Percentiles rank a stretch among this genome's conserved stretches.
Evolutionary conservation across 202 grass and related monocot species (phyloP).

Genomic region (Thinopyrum obtusiflorum): DNA sequence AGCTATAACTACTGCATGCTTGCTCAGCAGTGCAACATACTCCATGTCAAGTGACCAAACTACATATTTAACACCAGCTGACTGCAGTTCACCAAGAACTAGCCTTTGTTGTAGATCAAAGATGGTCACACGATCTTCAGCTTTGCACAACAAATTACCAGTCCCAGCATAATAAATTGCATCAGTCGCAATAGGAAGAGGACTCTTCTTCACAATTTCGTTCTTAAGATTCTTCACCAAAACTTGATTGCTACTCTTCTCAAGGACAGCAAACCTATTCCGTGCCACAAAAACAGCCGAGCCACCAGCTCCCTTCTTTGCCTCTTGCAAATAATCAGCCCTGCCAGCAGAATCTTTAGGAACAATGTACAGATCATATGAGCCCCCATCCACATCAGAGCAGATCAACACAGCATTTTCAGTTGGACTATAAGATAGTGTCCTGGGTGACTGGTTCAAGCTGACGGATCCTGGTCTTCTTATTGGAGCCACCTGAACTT

Average conservation of each 20-base stretch:
- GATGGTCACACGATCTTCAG: slow-evolving; percentile 84
- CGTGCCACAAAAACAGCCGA: slow-evolving; percentile 96
- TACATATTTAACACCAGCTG: slow-evolving; percentile 81
- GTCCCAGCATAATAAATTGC: slow-evolving; percentile 96
- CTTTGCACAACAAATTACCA: slow-evolving; percentile 84
- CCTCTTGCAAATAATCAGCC: slow-evolving; percentile 76
- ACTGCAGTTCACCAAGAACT: slow-evolving; percentile 90
- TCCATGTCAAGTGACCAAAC: slow-evolving; percentile 97
- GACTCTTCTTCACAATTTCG: slow-evolving; percentile 91
- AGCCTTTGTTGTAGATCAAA: slow-evolving; percentile 96
- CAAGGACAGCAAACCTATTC: slow-evolving; percentile 93
- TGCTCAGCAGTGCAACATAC: slow-evolving; percentile 85
- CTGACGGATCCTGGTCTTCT: slow-evolving; percentile 84
- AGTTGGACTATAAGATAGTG: slow-evolving; percentile 80
- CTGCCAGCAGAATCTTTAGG: slow-evolving; percentile 74
- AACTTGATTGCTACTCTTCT: slow-evolving; percentile 94
- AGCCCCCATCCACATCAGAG: slow-evolving; percentile 88
- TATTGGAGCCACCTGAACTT: slow-evolving; percentile 83
- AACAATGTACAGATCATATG: slow-evolving; percentile 87
- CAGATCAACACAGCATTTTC: slow-evolving; percentile 96
- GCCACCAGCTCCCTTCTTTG: slow-evolving; percentile 82
- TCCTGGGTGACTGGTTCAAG: slow-evolving; percentile 86
- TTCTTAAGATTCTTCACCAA: slow-evolving; percentile 96
- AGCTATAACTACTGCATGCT: slow-evolving; percentile 93
- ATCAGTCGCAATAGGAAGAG: slow-evolving; percentile 82